These are phyloP conservation scores for Coemansia sp. DNA, from an alignment of 192 early-diverging fungal species.

Conservation along the genomic window DNA sequence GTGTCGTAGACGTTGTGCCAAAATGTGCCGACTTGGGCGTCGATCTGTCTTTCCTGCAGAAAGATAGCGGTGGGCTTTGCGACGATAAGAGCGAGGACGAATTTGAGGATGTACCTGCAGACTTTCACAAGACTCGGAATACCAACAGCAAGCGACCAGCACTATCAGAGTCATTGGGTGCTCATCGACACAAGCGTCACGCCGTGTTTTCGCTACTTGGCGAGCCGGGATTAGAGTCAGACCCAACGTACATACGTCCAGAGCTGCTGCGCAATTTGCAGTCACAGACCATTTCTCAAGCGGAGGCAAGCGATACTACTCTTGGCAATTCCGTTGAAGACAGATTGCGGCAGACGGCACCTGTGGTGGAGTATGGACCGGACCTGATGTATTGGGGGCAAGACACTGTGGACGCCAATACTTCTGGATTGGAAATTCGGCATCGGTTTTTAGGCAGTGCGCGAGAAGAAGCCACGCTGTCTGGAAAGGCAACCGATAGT, in stretches of 20 bases:
- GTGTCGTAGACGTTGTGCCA: slow-evolving; percentile 14
- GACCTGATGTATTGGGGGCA: slow-evolving; percentile 72
- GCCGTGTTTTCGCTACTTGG: slow-evolving; percentile 40
- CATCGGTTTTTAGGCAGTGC: slow-evolving; percentile 71
- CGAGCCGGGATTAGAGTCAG: slow-evolving; percentile 13
- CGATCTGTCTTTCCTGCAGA: slow-evolving; percentile 10
- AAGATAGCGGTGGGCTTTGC: background rate
- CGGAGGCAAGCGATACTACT: slow-evolving; percentile 5
- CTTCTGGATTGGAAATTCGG: slow-evolving; percentile 55
- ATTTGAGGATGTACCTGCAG: slow-evolving; percentile 40
- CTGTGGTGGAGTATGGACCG: slow-evolving; percentile 66
- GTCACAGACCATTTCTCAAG: too few relatives aligned
- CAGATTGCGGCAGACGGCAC: slow-evolving; percentile 60
- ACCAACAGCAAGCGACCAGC: background rate
- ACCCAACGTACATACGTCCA: slow-evolving; percentile 31
- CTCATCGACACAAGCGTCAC: slow-evolving; percentile 21
- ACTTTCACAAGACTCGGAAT: slow-evolving; percentile 6
- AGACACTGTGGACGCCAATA: slow-evolving; percentile 62
- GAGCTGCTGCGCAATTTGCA: slow-evolving; percentile 11
- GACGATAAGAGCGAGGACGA: slow-evolving; percentile 25
- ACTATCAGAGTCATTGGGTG: slow-evolving; percentile 39
- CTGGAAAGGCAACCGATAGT: slow-evolving; percentile 54
- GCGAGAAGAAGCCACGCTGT: slow-evolving; percentile 62
- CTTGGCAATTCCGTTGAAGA: slow-evolving; percentile 42
- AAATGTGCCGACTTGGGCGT: slow-evolving; percentile 42